Conservation (phyloP, 345 rosid genomes). For the Salix dunnii region DNA sequence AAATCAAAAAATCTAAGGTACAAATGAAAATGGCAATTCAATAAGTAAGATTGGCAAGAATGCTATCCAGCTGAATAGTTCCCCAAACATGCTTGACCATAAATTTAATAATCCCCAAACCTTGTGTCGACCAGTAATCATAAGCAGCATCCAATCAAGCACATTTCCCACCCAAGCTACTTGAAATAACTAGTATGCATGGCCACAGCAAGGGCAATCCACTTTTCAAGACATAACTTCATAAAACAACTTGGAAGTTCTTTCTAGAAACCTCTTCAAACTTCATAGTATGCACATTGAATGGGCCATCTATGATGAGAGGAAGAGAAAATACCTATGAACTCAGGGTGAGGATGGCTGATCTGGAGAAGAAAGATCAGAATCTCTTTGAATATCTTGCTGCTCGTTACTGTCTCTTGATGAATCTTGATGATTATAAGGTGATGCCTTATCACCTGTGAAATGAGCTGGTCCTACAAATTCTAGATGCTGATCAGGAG, state of each 20-base stretch:
- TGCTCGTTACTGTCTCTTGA: neutral
- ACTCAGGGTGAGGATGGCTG: slow-evolving; percentile 11
- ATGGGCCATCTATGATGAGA: neutral
- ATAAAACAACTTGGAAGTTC: neutral
- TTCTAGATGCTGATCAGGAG: slow-evolving; percentile 17
- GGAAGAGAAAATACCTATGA: slow-evolving; percentile 5
- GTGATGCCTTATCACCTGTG: slow-evolving; percentile 1
- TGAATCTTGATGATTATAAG: neutral
- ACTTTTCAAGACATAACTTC: neutral
- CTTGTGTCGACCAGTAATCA: neutral
- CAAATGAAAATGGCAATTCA: neutral
- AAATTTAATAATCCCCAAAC: neutral
- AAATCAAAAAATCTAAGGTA: neutral
- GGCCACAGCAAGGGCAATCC: neutral
- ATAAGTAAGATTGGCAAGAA: neutral
- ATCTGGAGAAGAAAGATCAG: slow-evolving; percentile 5
- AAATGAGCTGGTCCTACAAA: slow-evolving; percentile 14
- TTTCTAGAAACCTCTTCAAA: neutral
- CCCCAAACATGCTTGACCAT: neutral
- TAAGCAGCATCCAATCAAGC: neutral
- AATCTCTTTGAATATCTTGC: neutral
- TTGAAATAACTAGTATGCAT: neutral
- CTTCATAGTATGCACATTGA: neutral
- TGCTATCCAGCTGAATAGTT: neutral
- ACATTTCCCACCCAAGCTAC: neutral